Conservation (phyloP, 1,284 basidiomycete species). For the Thecaphora thlaspeos region DNA sequence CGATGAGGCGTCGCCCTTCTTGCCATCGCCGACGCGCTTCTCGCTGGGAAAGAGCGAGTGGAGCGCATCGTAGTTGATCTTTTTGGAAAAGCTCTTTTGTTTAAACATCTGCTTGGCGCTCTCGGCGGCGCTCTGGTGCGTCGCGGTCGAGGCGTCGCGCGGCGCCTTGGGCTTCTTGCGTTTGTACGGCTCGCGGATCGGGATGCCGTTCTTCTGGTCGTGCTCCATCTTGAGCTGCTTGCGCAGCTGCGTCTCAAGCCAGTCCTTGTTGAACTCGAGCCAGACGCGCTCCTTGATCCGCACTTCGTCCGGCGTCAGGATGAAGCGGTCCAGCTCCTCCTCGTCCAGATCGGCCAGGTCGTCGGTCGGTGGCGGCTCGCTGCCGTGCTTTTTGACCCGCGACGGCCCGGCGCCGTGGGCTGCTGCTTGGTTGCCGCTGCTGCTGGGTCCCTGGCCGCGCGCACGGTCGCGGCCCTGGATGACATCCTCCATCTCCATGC, state of each 20-base stretch:
- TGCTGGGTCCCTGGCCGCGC: background rate
- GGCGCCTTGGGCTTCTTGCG: slow-evolving; percentile 49
- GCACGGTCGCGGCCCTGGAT: background rate
- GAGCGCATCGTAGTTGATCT: slow-evolving; percentile 56
- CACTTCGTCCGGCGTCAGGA: slow-evolving; percentile 81
- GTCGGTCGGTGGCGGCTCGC: slow-evolving; percentile 13
- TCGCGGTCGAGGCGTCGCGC: slow-evolving; percentile 45
- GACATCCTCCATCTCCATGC: slow-evolving; percentile 32
- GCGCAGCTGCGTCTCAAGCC: slow-evolving; percentile 69
- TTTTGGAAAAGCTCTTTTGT: slow-evolving; percentile 51
- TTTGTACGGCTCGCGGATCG: slow-evolving; percentile 35
- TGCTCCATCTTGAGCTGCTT: slow-evolving; percentile 54
- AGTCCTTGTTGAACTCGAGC: slow-evolving; percentile 93
- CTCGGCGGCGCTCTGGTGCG: slow-evolving; percentile 49
- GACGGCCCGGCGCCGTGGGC: background rate
- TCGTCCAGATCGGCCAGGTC: slow-evolving; percentile 68
- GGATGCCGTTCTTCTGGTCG: slow-evolving; percentile 53
- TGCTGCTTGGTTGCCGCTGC: slow-evolving; percentile 1
- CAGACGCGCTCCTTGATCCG: slow-evolving; percentile 89
- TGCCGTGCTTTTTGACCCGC: background rate
- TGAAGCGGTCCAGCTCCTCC: slow-evolving; percentile 79
- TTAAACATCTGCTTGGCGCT: slow-evolving; percentile 54
- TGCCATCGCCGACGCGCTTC: slow-evolving; percentile 17
- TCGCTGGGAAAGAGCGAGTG: slow-evolving; percentile 47
- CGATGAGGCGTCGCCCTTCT: slow-evolving; percentile 6